These are phyloP conservation scores for Quillaja saponaria DNA, from an alignment of 306 rosid species.

Conservation along the genomic window DNA sequence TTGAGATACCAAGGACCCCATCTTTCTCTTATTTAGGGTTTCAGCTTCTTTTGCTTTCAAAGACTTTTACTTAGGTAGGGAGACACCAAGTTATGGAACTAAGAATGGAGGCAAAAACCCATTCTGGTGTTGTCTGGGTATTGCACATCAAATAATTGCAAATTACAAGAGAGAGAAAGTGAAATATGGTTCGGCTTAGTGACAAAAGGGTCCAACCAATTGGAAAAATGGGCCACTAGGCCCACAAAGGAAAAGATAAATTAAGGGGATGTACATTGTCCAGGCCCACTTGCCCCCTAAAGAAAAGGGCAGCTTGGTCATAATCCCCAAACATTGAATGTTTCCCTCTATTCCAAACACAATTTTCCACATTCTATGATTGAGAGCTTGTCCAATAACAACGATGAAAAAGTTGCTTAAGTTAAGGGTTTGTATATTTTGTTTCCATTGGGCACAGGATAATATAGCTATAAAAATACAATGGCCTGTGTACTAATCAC, in stretches of 20 bases:
- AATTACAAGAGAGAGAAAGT: background rate
- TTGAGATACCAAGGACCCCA: conserved; percentile 39
- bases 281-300: background rate
- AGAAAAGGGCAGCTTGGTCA: too few relatives aligned
- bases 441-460: too few relatives aligned
- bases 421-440: too few relatives aligned
- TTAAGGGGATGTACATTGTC: background rate
- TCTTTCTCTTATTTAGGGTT: conserved; percentile 9
- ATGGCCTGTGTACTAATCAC: too few relatives aligned
- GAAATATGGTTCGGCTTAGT: background rate
- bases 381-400: too few relatives aligned
- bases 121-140: conserved; percentile 19
- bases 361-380: too few relatives aligned
- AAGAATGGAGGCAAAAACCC: conserved; percentile 14
- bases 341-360: too few relatives aligned
- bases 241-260: background rate
- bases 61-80: conserved; percentile 11
- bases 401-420: too few relatives aligned
- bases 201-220: background rate
- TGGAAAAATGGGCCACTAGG: background rate
- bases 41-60: conserved; percentile 8
- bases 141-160: background rate
- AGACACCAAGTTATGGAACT: conserved; percentile 20
- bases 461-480: too few relatives aligned
- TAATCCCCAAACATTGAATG: too few relatives aligned